Conservation (phyloP, 768 basidiomycete genomes). For the Asterophora parasitica region DNA sequence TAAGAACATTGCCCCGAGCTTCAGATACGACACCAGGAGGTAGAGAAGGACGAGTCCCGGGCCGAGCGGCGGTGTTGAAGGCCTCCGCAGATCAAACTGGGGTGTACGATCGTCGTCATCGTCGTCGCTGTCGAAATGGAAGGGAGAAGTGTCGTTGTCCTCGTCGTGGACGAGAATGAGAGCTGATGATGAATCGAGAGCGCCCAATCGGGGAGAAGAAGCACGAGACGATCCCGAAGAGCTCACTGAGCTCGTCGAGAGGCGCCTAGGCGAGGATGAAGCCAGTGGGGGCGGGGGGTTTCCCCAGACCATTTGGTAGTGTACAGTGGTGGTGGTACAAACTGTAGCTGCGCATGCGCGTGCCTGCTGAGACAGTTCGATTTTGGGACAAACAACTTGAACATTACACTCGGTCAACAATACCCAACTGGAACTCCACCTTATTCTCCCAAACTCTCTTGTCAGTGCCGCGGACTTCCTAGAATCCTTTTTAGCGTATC, state of each 20-base stretch:
- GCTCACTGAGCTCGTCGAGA: conserved; percentile 22
- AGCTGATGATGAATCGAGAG: conserved; percentile 42
- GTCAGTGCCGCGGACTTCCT: too few relatives aligned
- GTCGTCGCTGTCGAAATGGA: conserved; percentile 38
- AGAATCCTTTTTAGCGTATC: too few relatives aligned
- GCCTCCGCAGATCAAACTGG: conserved; percentile 37
- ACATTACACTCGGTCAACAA: too few relatives aligned
- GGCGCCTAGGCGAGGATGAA: conserved; percentile 7
- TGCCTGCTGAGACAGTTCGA: background rate
- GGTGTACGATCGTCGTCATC: conserved; percentile 41
- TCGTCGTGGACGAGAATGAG: conserved; percentile 61
- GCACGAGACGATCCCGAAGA: conserved; percentile 21
- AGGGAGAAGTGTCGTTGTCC: conserved; percentile 36
- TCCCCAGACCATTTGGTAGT: conserved; percentile 15
- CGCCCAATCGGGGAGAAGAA: conserved; percentile 23
- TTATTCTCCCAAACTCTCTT: too few relatives aligned
- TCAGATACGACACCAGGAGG: conserved; percentile 64
- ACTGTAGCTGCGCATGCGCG: background rate
- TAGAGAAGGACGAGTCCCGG: conserved; percentile 61
- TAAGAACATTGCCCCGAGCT: conserved; percentile 63
- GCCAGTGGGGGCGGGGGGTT: conserved; percentile 13
- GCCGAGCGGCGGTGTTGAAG: conserved; percentile 48
- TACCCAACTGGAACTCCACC: too few relatives aligned
- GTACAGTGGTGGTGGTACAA: background rate
- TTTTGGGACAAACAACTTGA: too few relatives aligned